These are phyloP conservation scores for Rhamnella rubrinervis DNA, from an alignment of 331 rosid genomes.

Conservation along the genomic window DNA sequence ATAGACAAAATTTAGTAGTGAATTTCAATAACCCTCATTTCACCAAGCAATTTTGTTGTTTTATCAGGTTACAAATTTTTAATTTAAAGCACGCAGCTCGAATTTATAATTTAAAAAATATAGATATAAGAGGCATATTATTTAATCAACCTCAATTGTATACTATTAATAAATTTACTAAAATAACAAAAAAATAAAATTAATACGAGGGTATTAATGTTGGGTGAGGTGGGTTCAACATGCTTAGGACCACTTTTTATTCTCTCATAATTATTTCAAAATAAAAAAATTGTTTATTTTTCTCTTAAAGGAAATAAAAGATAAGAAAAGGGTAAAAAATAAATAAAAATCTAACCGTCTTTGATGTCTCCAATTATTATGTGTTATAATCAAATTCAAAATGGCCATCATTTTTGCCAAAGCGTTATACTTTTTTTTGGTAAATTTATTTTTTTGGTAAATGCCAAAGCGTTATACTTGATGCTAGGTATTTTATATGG, in stretches of 20 bases:
- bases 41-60: not conserved
- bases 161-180: no score
- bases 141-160: no score
- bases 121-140: no score
- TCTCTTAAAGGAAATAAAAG: not conserved
- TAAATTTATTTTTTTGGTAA: no score
- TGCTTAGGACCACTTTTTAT: not conserved
- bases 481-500: no score
- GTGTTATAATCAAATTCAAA: no score
- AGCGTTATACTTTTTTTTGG: no score
- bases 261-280: not conserved
- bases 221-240: conserved; percentile 8
- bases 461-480: no score
- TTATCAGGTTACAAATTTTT: no score
- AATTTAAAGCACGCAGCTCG: no score
- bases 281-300: not conserved
- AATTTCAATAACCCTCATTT: not conserved
- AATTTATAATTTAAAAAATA: no score
- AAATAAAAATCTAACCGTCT: not conserved
- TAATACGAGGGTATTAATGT: not conserved
- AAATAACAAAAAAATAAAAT: not conserved
- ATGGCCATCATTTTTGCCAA: not conserved
- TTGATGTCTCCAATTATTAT: not conserved
- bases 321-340: not conserved
- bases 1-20: not conserved